Percentiles rank a stretch among this genome's conserved stretches.
These are phyloP conservation scores for Aspergillus leporis DNA, from an alignment of 495 filamentous ascomycete genomes.

Conservation along the genomic window DNA sequence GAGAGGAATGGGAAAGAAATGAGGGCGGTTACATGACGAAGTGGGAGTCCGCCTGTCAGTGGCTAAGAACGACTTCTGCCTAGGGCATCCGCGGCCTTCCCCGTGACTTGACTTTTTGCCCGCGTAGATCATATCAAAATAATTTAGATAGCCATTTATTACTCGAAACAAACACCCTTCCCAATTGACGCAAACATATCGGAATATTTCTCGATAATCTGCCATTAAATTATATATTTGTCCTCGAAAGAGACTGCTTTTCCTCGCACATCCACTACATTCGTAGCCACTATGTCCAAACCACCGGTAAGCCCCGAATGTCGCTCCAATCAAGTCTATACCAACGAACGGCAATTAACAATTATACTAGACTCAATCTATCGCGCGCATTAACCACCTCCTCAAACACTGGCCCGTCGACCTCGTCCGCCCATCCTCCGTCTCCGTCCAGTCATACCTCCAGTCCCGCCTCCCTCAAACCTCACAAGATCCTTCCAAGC, in stretches of 20 bases:
- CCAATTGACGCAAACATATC: slow-evolving; percentile 1
- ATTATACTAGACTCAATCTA: slow-evolving; percentile 48
- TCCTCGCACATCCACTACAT: not conserved
- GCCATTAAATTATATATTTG: too few species aligned
- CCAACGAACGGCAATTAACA: slow-evolving; percentile 22
- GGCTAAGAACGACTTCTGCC: slow-evolving; percentile 5
- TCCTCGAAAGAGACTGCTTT: not conserved
- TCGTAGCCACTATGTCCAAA: slow-evolving; percentile 29
- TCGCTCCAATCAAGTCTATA: not conserved
- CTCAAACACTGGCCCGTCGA: slow-evolving; percentile 79
- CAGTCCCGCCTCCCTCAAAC: slow-evolving; percentile 55
- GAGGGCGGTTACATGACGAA: not conserved
- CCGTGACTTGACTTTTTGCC: slow-evolving; percentile 19
- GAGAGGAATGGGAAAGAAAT: slow-evolving; percentile 6
- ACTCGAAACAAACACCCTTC: not conserved
- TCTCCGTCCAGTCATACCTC: slow-evolving; percentile 72
- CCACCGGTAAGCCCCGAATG: slow-evolving; percentile 24
- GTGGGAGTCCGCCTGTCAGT: not conserved
- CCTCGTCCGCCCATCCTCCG: slow-evolving; percentile 67
- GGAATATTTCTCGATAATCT: too few species aligned
- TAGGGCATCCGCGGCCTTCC: slow-evolving; percentile 12
- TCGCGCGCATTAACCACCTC: slow-evolving; percentile 55
- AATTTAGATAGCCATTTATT: not conserved
- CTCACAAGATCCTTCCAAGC: slow-evolving; percentile 17
- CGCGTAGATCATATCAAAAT: not conserved